Conservation (phyloP, 1,139 yeast genomes). For the Taiozyma sp. region DNA sequence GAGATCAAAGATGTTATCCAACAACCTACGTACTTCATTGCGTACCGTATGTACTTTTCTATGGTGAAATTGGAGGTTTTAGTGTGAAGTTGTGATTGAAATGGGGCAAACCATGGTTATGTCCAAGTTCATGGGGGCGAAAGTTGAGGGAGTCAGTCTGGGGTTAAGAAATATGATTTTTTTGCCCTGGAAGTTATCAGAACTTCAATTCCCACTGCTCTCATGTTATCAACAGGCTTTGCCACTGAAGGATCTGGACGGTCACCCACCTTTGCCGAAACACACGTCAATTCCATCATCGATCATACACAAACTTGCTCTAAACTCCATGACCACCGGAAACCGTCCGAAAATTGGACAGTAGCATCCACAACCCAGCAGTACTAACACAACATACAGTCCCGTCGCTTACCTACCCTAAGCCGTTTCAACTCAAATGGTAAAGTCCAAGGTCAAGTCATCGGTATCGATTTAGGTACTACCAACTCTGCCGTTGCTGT, state of each 20-base stretch:
- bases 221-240: not conserved
- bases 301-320: not conserved
- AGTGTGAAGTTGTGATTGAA: not conserved
- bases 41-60: constrained; percentile 19
- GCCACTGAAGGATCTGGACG: not conserved
- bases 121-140: not conserved
- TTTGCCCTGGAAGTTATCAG: not conserved
- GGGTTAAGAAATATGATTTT: not conserved
- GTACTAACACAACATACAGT: constrained; percentile 12
- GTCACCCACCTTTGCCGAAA: not conserved
- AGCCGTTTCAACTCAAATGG: constrained; percentile 46
- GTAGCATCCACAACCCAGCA: not conserved
- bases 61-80: not conserved
- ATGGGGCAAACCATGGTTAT: not conserved
- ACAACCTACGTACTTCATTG: constrained; percentile 21
- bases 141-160: not conserved
- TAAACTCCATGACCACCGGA: not conserved
- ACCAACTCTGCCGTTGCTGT: constrained; percentile 99
- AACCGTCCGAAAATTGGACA: not conserved
- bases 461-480: constrained; percentile 98
- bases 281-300: not conserved
- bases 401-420: constrained; percentile 38
- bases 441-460: constrained; percentile 48
- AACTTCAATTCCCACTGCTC: not conserved
- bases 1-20: constrained; percentile 20